phyloP scores from a whole-genome alignment of 352 stramenopile species.

The Stramenopiles sp. region DNA sequence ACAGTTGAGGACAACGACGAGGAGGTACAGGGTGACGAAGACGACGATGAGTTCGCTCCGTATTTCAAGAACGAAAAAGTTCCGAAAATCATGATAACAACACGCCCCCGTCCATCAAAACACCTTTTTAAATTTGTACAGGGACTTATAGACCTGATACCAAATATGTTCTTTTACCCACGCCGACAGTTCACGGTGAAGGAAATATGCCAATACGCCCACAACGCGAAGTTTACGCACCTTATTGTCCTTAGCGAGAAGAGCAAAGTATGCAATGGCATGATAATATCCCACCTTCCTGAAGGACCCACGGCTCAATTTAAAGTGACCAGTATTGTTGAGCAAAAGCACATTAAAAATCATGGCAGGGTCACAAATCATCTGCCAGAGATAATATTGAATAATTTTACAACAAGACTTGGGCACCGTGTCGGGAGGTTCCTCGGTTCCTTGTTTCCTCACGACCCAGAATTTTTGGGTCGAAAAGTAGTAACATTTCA shows the following conservation, averaged over 20 bases:
- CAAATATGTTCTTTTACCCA: slow-evolving; percentile 97
- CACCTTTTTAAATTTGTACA: slow-evolving; percentile 91
- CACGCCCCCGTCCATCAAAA: slow-evolving; percentile 73
- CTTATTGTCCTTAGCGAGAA: slow-evolving; percentile 93
- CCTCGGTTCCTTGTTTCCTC: slow-evolving; percentile 86
- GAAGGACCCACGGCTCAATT: slow-evolving; percentile 94
- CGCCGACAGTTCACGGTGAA: slow-evolving; percentile 56
- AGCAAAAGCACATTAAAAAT: slow-evolving; percentile 78
- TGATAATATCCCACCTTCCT: slow-evolving; percentile 46
- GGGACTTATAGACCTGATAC: slow-evolving; percentile 87
- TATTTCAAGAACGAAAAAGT: slow-evolving; percentile 77
- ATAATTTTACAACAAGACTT: slow-evolving; percentile 95
- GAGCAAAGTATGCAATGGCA: slow-evolving; percentile 68
- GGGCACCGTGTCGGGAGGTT: slow-evolving; percentile 91
- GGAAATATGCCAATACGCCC: slow-evolving; percentile 79
- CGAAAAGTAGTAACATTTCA: slow-evolving; percentile 98
- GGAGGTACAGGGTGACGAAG: slow-evolving; percentile 85
- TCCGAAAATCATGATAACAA: slow-evolving; percentile 98
- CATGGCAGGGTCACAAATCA: slow-evolving; percentile 67
- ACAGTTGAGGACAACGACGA: slow-evolving; percentile 79
- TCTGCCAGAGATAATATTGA: slow-evolving; percentile 93
- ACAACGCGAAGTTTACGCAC: slow-evolving; percentile 94
- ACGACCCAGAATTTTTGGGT: slow-evolving; percentile 81
- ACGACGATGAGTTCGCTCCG: slow-evolving; percentile 90
- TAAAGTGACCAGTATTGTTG: slow-evolving; percentile 92